Base-by-base conservation (phyloP, 2,329 filamentous ascomycete genomes). In the Graphilbum fragrans region DNA sequence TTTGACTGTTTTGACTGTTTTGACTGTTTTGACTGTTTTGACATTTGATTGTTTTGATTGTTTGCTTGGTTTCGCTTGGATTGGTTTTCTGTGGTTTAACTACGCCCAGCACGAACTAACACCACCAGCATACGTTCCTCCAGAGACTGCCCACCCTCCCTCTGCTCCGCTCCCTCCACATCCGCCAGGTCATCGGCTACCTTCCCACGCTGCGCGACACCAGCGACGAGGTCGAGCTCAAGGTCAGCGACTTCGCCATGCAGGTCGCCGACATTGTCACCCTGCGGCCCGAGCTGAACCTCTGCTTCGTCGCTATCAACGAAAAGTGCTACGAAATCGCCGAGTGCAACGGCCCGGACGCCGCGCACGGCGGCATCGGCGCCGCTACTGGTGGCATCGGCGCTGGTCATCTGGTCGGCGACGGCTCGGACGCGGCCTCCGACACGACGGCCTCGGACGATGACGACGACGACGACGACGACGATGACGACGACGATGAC, bases 271-370 rank as follows among this genome's bases (percentile, higher is more conserved):
- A 90, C 55, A 83, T 88, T 36, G 77, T 90, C 41, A 78, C 81
- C 12, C 65, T 92, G 16, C 72, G 82, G 5, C 81, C 82, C 1
- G 82, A 88, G 50, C 73, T 88, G 21, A 77, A 81, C 52, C 67
- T 92, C 14, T 85, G 79, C 57, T 90, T 88, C 53, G 71, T 90
- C 50, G 86, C 81, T 17, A 74, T 92, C 41, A 70, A 70, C n/a
- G 66, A 65, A 33, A 88, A 87, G 58, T 92, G 86, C 58, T 92
- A 84, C 53, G 85, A 92, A 56, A 82, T 92, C 25, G 60, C 87
- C 8, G 85, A 92, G 56, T 70, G 37, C 62, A 62, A 3, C n/a
- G 35, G n/a, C 19, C 52, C 48, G 23, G 53, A 53, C 14, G 50
- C 47, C 34, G 49, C 53, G 25, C 38, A 42, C 16, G 37, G 43